Evolutionary conservation across 2,329 filamentous ascomycete genomes (phyloP), one percentile per base, ranked within the genome.

Genomic region (Ophiostoma piceae): DNA sequence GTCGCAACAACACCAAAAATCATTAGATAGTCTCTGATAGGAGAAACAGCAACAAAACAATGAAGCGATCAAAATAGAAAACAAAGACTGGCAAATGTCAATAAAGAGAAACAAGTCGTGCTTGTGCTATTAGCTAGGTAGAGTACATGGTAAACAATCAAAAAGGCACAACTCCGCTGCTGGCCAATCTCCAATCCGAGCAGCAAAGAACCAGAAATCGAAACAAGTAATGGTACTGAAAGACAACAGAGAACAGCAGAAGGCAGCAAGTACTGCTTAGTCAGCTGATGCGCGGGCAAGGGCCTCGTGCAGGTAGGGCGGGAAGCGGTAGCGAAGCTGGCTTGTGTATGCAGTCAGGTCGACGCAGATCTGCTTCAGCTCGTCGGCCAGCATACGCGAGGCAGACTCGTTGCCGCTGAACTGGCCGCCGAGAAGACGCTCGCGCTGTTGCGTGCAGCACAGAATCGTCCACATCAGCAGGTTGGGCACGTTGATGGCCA

Each of bases 261-360:
- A 39, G 35, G 22, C 19, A n/a, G 12, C 14, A 5, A 4, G 51
- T 32, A 26, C 12, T 62, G 22, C 11, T 76, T 78, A 86, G 76
- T 93, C 90, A 64, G 90, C 89, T 67, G 90, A 92, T 57, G 92
- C 92, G 77, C 90, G 87, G 67, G 93, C 94, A 76, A 98, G 82
- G 73, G 90, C 91, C 82, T 97, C 94, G 80, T 96, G 94, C 69
- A 98, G 85, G 76, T 91, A 87, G 51, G 92, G 90, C 67, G 92
- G 92, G 81, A 98, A 86, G 76, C 95, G 89, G 80, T 97, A 98
- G 77, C 92, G 89, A 77, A 98, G 88, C 84, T 97, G 88, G 70
- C 93, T 94, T 19, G 93, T 94, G 82, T 97, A 98, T 16, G 95
- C 91, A 82, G 95, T 97, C 75, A 97, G 80, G 79, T 98, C 94